phyloP scores from a whole-genome alignment of 129 eudicot species.

The Artemisia annua region DNA sequence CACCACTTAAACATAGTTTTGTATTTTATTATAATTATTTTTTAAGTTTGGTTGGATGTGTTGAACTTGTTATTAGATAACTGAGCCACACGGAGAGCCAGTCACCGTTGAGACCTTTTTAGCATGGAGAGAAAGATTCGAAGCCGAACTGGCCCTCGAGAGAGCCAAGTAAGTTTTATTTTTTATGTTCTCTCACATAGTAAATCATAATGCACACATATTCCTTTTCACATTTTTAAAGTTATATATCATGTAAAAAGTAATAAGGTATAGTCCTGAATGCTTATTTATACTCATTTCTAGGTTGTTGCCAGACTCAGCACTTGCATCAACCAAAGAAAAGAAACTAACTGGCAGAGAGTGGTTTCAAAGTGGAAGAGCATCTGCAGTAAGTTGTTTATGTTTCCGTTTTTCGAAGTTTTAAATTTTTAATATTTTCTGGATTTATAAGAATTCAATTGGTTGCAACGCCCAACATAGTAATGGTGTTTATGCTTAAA shows the following conservation, averaged over 20 bases:
- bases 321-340: constrained; percentile 70
- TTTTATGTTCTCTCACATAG: not conserved
- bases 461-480: not conserved
- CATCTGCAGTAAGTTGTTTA: constrained; percentile 45
- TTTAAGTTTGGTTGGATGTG: constrained; percentile 5
- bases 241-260: no score
- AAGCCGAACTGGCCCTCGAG: constrained; percentile 95
- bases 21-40: constrained; percentile 6
- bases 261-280: not conserved
- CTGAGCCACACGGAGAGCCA: constrained; percentile 92
- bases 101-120: constrained; percentile 84
- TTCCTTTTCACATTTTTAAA: not conserved
- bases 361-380: constrained; percentile 96
- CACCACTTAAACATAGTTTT: not conserved
- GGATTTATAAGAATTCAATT: not conserved
- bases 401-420: not conserved
- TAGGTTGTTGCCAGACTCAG: constrained; percentile 77
- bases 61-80: constrained; percentile 47
- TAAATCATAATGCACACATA: not conserved
- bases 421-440: not conserved
- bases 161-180: constrained; percentile 82
- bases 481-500: not conserved
- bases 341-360: constrained; percentile 79
- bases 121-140: constrained; percentile 92
- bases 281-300: not conserved